These are phyloP conservation scores for Microthlaspi erraticum DNA, from an alignment of 345 rosid species.

Conservation along the genomic window DNA sequence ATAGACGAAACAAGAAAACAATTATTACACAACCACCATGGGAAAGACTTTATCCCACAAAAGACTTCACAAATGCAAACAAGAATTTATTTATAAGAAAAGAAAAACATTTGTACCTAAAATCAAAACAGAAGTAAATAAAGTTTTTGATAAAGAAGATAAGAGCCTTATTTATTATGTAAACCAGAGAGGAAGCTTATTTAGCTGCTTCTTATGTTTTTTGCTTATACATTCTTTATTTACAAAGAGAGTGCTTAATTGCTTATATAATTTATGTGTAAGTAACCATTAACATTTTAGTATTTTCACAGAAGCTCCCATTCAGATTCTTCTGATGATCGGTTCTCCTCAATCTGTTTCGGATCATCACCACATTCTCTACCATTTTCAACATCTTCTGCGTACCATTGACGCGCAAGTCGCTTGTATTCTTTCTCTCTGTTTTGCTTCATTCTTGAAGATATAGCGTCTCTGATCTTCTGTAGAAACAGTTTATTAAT, in stretches of 20 bases:
- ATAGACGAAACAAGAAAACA: conserved; percentile 37
- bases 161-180: conserved; percentile 17
- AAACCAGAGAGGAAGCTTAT: conserved; percentile 21
- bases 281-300: conserved; percentile 9
- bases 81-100: not conserved
- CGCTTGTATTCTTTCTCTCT: conserved; percentile 70
- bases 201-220: conserved; percentile 33
- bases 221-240: conserved; percentile 31
- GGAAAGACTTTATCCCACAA: conserved; percentile 26
- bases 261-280: conserved; percentile 3
- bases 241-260: conserved; percentile 13
- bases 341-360: conserved; percentile 24
- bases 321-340: conserved; percentile 56
- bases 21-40: conserved; percentile 42
- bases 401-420: conserved; percentile 55
- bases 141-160: not conserved
- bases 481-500: conserved; percentile 4
- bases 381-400: conserved; percentile 37
- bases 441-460: conserved; percentile 59
- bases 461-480: conserved; percentile 61
- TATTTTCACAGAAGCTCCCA: conserved; percentile 72
- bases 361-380: conserved; percentile 23
- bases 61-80: not conserved
- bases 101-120: not conserved
- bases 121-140: not conserved